Evolutionary conservation across 805 yeast genomes (phyloP), one percentile per base, ranked within the genome.

Genomic region (Kluyveromyces siamensis): DNA sequence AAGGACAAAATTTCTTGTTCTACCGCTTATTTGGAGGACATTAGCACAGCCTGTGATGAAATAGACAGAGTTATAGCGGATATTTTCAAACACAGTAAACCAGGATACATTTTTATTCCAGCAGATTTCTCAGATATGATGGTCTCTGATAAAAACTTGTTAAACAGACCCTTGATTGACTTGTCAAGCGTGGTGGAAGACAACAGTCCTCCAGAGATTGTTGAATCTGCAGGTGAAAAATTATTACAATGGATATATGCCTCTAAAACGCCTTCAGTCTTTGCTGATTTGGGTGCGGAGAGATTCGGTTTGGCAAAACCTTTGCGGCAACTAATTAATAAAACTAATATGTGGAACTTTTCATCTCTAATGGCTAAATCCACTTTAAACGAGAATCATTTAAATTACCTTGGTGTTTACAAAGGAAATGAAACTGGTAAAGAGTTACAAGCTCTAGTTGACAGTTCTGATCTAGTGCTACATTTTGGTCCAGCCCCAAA

Each of bases 51-150:
- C 0, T 57, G 65, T 48, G 56, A 59, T 37, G 80, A 84, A 62
- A 78, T 90, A 48, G 97, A 90, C 63, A 67, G 69, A 19, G 84
- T 87, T 7, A 75, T 90, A 48, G 60, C 58, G 41, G 69, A 73
- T 16, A 79, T 87, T 27, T 68, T 79, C 54, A 69, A 63, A 37
- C 71, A 76, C 42, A 80, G 83, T 37, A 79, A 82, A 62, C 97
- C 97, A 0, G 96, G 95, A 14, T 89, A 84, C 59, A 62, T 89
- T 44, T 87, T 79, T 61, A 63, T 90, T 43, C 96, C 97, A 1
- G 69, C 76, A 40, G 90, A 89, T 61, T 63, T 86, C 54, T 77
- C 80, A 9, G 79, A 80, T 39, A 55, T 51, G 51, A 37, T 55
- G 27, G 65, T 64, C 6, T 43, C 51, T 37, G 41, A 49, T 13